Evolutionary conservation across 2,329 filamentous ascomycete species (phyloP).

Genomic region (Drechslera avenae): DNA sequence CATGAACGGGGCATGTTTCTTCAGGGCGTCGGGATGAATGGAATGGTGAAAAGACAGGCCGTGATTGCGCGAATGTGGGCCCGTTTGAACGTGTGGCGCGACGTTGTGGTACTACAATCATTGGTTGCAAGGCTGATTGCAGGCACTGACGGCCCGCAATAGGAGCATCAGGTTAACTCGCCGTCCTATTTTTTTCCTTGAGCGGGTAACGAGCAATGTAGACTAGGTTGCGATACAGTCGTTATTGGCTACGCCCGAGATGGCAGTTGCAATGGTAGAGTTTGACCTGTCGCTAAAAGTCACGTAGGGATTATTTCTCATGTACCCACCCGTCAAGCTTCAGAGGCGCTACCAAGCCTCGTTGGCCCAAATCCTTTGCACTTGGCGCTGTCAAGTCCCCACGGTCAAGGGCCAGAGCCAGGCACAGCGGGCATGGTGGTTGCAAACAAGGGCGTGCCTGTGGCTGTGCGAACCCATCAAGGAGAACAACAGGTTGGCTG

Average conservation of each 20-base stretch:
- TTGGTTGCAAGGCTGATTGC: slow-evolving; percentile 10
- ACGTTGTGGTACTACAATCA: background rate
- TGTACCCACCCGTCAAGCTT: slow-evolving; percentile 31
- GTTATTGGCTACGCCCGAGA: slow-evolving; percentile 19
- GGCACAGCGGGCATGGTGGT: slow-evolving; percentile 24
- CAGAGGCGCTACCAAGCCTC: slow-evolving; percentile 29
- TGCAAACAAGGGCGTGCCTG: slow-evolving; percentile 2
- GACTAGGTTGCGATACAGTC: background rate
- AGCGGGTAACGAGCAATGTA: background rate
- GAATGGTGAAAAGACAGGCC: slow-evolving; percentile 9
- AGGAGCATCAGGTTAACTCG: slow-evolving; percentile 2
- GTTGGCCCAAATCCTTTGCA: slow-evolving; percentile 13
- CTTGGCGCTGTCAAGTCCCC: slow-evolving; percentile 33
- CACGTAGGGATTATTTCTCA: background rate
- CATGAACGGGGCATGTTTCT: slow-evolving; percentile 1
- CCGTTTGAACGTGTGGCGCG: slow-evolving; percentile 3
- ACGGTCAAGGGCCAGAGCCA: slow-evolving; percentile 8
- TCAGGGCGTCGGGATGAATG: background rate
- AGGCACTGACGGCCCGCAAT: slow-evolving; percentile 8
- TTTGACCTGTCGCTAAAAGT: slow-evolving; percentile 3
- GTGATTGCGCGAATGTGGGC: slow-evolving; percentile 16
- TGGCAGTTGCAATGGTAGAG: slow-evolving; percentile 12
- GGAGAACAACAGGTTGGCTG: too few relatives aligned
- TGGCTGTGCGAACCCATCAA: too few relatives aligned
- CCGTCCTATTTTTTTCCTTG: too few relatives aligned